A percentile compares a stretch with the other conserved stretches of the same genome.
phyloP scores from a whole-genome alignment of 345 rosid genomes.

The Eucalyptus lansdowneana region DNA sequence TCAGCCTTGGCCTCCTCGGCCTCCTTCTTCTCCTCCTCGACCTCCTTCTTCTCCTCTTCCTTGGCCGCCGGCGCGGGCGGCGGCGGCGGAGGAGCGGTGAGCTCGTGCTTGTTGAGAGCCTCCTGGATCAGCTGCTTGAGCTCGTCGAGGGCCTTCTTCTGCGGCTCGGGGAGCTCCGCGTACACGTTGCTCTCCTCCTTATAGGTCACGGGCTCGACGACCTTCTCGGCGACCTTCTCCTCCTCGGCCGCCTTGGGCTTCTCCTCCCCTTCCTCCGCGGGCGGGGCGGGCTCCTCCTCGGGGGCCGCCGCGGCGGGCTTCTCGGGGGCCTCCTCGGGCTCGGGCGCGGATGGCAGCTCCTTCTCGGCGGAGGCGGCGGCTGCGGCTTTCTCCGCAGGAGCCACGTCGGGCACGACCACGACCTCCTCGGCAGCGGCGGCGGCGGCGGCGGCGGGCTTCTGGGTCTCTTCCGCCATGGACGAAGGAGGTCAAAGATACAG shows the following conservation, averaged over 20 bases:
- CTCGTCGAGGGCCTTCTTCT: slow-evolving; percentile 12
- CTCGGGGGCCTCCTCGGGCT: background rate
- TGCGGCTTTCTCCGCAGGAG: background rate
- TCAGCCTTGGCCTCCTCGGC: slow-evolving; percentile 48
- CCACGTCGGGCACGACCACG: background rate
- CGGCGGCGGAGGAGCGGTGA: background rate
- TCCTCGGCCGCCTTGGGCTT: background rate
- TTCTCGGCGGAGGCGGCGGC: background rate
- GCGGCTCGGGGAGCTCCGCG: slow-evolving; percentile 6
- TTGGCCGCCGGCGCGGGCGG: background rate
- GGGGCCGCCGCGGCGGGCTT: background rate
- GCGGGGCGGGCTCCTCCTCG: background rate
- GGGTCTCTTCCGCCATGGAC: slow-evolving; percentile 6
- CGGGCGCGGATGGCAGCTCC: background rate
- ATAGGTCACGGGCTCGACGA: background rate
- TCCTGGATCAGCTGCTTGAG: slow-evolving; percentile 5
- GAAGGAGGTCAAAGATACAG: background rate
- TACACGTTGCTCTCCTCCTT: slow-evolving; percentile 10
- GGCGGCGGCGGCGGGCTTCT: background rate
- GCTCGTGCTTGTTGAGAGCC: slow-evolving; percentile 6
- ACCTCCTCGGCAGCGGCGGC: background rate
- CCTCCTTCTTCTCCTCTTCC: background rate
- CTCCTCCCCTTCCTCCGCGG: background rate
- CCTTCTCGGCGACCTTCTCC: background rate
- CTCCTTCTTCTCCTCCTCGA: background rate